A percentile compares a stretch with the other conserved stretches of the same genome.
These are phyloP conservation scores for Sporothrix protearum DNA, from an alignment of 2,329 filamentous ascomycete genomes.

Conservation along the genomic window DNA sequence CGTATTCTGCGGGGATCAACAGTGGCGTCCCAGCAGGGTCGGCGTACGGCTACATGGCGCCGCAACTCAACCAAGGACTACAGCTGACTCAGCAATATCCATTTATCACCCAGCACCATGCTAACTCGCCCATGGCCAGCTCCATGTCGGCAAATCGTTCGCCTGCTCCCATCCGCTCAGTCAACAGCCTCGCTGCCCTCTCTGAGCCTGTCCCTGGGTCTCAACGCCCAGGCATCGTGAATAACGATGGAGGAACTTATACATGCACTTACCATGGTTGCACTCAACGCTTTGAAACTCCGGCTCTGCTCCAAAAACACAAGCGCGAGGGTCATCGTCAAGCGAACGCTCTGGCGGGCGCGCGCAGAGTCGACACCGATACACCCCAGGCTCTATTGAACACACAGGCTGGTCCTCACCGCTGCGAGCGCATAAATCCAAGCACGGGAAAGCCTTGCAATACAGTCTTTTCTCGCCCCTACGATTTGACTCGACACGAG, in stretches of 20 bases:
- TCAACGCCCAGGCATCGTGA: conserved; percentile 58
- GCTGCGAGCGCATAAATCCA: conserved; percentile 88
- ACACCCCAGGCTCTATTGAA: conserved; percentile 61
- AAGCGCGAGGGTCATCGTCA: conserved; percentile 90
- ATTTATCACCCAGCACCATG: conserved; percentile 38
- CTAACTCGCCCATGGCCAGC: neutral
- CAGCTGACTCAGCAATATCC: conserved; percentile 51
- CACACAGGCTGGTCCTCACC: conserved; percentile 88
- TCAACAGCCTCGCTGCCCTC: conserved; percentile 31
- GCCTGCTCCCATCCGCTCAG: conserved; percentile 24
- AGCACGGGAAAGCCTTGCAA: conserved; percentile 93
- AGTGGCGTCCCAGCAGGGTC: conserved; percentile 27
- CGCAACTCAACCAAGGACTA: conserved; percentile 39
- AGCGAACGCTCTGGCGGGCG: conserved; percentile 51
- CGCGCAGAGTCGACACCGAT: conserved; percentile 35
- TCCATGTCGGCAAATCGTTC: conserved; percentile 18
- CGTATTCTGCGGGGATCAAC: conserved; percentile 27
- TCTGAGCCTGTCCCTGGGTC: conserved; percentile 31
- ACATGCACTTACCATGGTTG: conserved; percentile 96
- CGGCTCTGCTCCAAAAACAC: conserved; percentile 84
- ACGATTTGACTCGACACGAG: conserved; percentile 93
- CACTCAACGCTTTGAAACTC: conserved; percentile 80
- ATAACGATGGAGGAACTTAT: conserved; percentile 82
- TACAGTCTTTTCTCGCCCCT: conserved; percentile 89
- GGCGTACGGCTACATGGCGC: conserved; percentile 35